Evolutionary conservation across 169 alveolate species (phyloP).

Genomic region (Eimeria sp.): DNA sequence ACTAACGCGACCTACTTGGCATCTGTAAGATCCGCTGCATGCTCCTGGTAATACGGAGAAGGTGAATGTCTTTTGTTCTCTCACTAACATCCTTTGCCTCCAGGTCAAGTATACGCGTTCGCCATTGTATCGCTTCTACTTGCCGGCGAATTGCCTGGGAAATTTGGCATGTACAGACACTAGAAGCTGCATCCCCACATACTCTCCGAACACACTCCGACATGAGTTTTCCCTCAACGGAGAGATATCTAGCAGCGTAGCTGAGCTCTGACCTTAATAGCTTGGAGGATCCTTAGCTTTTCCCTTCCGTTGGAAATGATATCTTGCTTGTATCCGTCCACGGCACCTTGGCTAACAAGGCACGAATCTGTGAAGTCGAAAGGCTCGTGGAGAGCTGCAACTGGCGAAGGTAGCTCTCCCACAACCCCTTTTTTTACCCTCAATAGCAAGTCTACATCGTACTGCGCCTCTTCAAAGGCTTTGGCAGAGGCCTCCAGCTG

Average conservation of each 20-base stretch:
- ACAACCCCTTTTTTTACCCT: constrained; percentile 50
- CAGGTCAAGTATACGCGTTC: constrained; percentile 83
- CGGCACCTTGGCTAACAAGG: constrained; percentile 90
- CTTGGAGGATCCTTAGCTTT: constrained; percentile 89
- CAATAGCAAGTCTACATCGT: constrained; percentile 39
- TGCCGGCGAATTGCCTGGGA: constrained; percentile 47
- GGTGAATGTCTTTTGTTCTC: constrained; percentile 85
- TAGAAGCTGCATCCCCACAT: not conserved
- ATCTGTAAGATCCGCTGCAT: constrained; percentile 62
- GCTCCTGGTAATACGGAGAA: constrained; percentile 86
- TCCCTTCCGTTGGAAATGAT: constrained; percentile 89
- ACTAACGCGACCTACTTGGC: constrained; percentile 18
- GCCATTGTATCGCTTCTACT: constrained; percentile 82
- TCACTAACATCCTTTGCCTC: constrained; percentile 86
- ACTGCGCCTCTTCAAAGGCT: constrained; percentile 7
- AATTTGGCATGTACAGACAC: not conserved
- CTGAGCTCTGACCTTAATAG: constrained; percentile 81
- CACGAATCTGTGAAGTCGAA: constrained; percentile 89
- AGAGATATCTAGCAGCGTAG: not conserved
- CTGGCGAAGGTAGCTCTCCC: constrained; percentile 13
- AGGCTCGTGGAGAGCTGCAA: constrained; percentile 22
- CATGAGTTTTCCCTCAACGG: not conserved
- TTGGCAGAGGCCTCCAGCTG: constrained; percentile 8
- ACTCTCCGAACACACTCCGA: not conserved
- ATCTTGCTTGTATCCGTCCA: constrained; percentile 91